Evolutionary conservation across 140 eudicot genomes (phyloP), one percentile per base, ranked within the genome.

Genomic region (Bidens hawaiensis): DNA sequence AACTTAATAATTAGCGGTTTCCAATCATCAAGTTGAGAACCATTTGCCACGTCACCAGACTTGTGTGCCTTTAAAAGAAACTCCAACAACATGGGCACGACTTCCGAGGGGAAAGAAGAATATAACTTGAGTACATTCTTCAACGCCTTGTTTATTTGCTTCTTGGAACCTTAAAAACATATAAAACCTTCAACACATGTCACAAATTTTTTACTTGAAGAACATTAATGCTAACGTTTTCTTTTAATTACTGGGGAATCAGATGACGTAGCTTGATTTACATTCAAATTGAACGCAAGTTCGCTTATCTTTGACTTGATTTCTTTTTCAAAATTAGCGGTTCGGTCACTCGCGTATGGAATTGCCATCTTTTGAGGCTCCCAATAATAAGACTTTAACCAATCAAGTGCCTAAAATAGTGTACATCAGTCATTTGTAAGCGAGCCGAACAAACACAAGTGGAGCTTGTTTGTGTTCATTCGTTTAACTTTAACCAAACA

Each of bases 331-430:
- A 59, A 62, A 57, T 23, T 55, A 42, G 41, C 28, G 43, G 72
- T 60, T 73, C 53, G 53, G 31, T 88, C 80, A 62, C 76, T 52
- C 19, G 68, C 69, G 45, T 1, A 33, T 30, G 81, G 84, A 74
- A 91, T 82, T 48, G 86, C 83, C 58, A 62, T 72, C 73, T 75
- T 80, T 67, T 91, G 98, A 53, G 95, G 96, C 58, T 84, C 85
- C 98, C 98, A 87, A 66, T 91, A 91, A 73, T 80, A 82, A 53
- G 80, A 81, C 59, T 84, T 81, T 68, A 91, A 80, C 96, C 96
- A 91, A 60, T 80, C 82, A 65, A 91, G 91, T 62, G 98, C 98
- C 98, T 86, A 73, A 36, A 53, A n/a, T n/a, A n/a, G n/a, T n/a
- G n/a, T n/a, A n/a, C n/a, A n/a, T n/a, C n/a, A n/a, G n/a, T n/a